Percentiles rank a stretch among this genome's conserved stretches.
phyloP scores from a whole-genome alignment of 2,329 filamentous ascomycete species.

The Graphiopsis chlorocephala region DNA sequence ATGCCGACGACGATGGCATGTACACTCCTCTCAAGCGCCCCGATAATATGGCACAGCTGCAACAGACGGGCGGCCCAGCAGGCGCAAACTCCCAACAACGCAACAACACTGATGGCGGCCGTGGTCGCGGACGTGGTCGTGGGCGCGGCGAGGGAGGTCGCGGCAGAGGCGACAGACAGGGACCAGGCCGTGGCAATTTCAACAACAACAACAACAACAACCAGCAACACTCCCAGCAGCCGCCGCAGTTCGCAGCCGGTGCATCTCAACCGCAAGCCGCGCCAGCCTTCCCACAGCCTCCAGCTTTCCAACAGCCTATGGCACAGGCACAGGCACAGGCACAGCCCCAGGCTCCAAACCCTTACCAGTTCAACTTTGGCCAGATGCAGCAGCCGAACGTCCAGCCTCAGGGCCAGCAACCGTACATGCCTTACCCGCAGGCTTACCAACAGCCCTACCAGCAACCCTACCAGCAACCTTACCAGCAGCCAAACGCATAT shows the following conservation, averaged over 20 bases:
- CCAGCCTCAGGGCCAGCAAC: slow-evolving; percentile 12
- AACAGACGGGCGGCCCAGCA: slow-evolving; percentile 38
- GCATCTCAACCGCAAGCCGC: slow-evolving; percentile 10
- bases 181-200: slow-evolving; percentile 25
- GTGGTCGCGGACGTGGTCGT: slow-evolving; percentile 31
- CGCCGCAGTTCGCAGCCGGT: background rate
- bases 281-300: background rate
- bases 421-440: background rate
- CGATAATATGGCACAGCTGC: slow-evolving; percentile 46
- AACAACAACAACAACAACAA: slow-evolving; percentile 18
- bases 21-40: slow-evolving; percentile 49
- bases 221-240: background rate
- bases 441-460: slow-evolving; percentile 16
- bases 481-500: slow-evolving; percentile 27
- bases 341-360: background rate
- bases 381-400: slow-evolving; percentile 6
- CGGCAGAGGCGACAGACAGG: slow-evolving; percentile 29
- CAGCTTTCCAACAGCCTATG: background rate
- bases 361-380: background rate
- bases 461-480: slow-evolving; percentile 11
- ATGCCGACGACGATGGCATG: slow-evolving; percentile 24
- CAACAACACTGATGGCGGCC: slow-evolving; percentile 21
- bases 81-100: slow-evolving; percentile 30
- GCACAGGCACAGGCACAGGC: background rate
- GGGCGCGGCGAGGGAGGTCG: slow-evolving; percentile 17